Percentiles rank a stretch among this genome's conserved stretches.
These are phyloP conservation scores for Fusarium penzigii DNA, from an alignment of 2,329 filamentous ascomycete species.

Conservation along the genomic window DNA sequence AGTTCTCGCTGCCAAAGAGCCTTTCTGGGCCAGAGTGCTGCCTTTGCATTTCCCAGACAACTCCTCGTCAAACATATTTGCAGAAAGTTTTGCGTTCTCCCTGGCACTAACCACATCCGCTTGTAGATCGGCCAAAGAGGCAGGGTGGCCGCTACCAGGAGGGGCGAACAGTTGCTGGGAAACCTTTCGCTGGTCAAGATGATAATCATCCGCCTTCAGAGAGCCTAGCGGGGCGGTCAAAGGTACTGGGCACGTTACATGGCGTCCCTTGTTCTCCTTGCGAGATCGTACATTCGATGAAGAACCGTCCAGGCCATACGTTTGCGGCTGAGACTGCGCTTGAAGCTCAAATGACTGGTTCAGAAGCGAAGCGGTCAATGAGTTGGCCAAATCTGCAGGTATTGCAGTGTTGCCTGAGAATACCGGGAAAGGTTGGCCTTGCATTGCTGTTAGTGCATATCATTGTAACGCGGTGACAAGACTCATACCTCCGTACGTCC, in stretches of 20 bases:
- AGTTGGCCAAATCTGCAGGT: conserved; percentile 40
- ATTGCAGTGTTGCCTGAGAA: conserved; percentile 18
- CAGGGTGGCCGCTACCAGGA: conserved; percentile 19
- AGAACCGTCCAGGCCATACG: conserved; percentile 17
- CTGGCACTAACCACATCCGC: conserved; percentile 13
- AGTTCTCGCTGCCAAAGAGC: background rate
- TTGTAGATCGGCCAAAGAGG: conserved; percentile 14
- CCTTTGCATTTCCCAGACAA: conserved; percentile 5
- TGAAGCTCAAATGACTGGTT: conserved; percentile 45
- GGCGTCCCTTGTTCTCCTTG: conserved; percentile 43
- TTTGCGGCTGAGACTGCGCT: conserved; percentile 4
- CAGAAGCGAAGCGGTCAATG: conserved; percentile 50
- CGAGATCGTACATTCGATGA: conserved; percentile 43
- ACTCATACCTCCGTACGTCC: conserved; percentile 20
- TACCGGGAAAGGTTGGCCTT: conserved; percentile 18
- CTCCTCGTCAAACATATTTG: conserved; percentile 7
- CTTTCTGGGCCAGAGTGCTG: conserved; percentile 9
- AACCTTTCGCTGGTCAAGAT: conserved; percentile 40
- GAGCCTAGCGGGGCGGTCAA: conserved; percentile 6
- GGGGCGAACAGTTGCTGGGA: conserved; percentile 41
- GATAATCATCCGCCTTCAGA: conserved; percentile 21
- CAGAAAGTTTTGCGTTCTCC: conserved; percentile 5
- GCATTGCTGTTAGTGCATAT: conserved; percentile 7
- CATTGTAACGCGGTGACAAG: background rate
- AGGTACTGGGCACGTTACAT: conserved; percentile 6